Percentiles rank a stretch among this genome's conserved stretches.
Conservation (phyloP, 805 yeast species). For the Cyberlindnera meyerae region DNA sequence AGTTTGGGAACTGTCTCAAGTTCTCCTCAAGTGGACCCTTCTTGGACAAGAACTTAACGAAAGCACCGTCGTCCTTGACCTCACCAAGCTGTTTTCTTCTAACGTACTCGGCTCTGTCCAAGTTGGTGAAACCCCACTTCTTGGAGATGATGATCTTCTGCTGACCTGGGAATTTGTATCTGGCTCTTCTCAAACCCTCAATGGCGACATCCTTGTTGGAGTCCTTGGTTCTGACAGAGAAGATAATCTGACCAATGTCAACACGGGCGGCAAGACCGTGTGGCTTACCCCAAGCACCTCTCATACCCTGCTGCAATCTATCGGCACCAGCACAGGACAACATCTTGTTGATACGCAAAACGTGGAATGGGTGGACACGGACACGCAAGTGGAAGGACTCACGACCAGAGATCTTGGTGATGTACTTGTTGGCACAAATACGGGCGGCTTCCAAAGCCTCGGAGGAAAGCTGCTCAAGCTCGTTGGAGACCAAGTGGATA, state of each 20-base stretch:
- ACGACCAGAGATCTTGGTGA: conserved; percentile 97
- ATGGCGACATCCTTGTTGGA: conserved; percentile 94
- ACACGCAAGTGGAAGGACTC: conserved; percentile 99
- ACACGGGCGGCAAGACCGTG: conserved; percentile 99
- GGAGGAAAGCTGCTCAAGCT: conserved; percentile 97
- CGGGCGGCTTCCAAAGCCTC: conserved; percentile 99
- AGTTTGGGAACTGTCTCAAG: conserved; percentile 93
- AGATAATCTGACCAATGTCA: conserved; percentile 95
- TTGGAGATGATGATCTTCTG: conserved; percentile 98
- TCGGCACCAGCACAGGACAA: conserved; percentile 99
- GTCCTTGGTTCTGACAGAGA: conserved; percentile 98
- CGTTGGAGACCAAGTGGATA: conserved; percentile 98
- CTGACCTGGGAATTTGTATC: conserved; percentile 99
- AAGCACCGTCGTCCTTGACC: conserved; percentile 99
- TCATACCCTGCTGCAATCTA: conserved; percentile 99
- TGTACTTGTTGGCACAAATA: conserved; percentile 99
- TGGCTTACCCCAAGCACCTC: conserved; percentile 99
- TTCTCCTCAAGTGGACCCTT: conserved; percentile 93
- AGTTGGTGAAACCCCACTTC: conserved; percentile 99
- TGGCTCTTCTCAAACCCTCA: conserved; percentile 99
- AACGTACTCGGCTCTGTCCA: conserved; percentile 95
- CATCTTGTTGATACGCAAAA: conserved; percentile 99
- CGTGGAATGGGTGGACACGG: conserved; percentile 99
- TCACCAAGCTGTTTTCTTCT: conserved; percentile 90
- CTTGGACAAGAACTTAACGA: conserved; percentile 95